Evolutionary conservation across 495 filamentous ascomycete species (phyloP), one percentile per base, ranked within the genome.

Genomic region (Aspergillus asperescens): DNA sequence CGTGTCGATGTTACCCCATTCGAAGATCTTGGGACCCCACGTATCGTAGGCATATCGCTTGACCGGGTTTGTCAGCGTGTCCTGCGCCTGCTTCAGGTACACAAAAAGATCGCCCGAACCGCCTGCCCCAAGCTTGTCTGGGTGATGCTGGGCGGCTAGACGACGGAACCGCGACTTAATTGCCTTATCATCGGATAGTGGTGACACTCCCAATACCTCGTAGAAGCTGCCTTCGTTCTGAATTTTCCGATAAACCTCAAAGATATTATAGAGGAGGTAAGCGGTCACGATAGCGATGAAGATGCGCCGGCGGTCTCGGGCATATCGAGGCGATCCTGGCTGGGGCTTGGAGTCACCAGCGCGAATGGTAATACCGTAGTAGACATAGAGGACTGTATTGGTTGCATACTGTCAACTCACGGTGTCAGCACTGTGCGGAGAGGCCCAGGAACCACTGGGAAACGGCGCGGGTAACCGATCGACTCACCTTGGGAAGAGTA

Each of bases 181-280:
- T 1, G 80, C 79, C 55, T 82, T 81, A 35, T 93, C 89, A 48
- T 83, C 81, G 19, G 82, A 86, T 50, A 79, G 63, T 24, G 82
- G 76, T 7, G 83, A 77, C 0, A 95, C 75, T 13, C 79, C 80
- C 0, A 98, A 77, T 37, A 80, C 80, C 39, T 79, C 69, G 70
- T 96, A 97, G 72, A 87, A 95, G 73, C 86, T 80, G 19, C 85
- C 81, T 0, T 75, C 71, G 47, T 77, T 73, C 34, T 81, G 85
- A 2, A 97, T 71, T 39, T 87, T 79, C 68, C 87, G 85, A 75
- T 95, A 89, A 49, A 87, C 85, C 71, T 97, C 92, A 72, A 90
- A 96, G 59, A 98, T 83, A 28, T 88, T 96, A 74, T 96, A 97
- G 53, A 88, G 70, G 16, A 98, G 85, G 70, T 97, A 98, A 38